Conservation (phyloP, 1,284 basidiomycete genomes). For the Leccinum insolens region DNA sequence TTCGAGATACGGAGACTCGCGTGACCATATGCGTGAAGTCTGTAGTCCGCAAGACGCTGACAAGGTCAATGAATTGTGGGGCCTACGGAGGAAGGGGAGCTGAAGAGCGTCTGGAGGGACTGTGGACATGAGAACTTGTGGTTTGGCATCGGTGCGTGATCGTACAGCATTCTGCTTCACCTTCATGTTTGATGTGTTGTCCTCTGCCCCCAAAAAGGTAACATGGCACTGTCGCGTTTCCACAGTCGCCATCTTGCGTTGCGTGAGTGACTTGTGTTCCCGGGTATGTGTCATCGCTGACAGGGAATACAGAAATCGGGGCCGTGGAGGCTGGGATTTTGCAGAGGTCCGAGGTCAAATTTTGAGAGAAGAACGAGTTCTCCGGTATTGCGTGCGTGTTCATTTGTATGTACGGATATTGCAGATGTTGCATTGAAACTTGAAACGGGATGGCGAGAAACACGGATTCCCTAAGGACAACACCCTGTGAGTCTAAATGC, state of each 20-base stretch:
- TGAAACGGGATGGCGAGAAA: not conserved
- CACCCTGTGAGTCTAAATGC: not conserved
- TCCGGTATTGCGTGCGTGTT: not conserved
- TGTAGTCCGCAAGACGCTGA: slow-evolving; percentile 41
- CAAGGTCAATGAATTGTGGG: slow-evolving; percentile 45
- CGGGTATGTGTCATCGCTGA: slow-evolving; percentile 1
- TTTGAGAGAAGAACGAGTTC: slow-evolving; percentile 15
- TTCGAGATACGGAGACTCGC: slow-evolving; percentile 33
- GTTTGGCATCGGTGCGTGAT: slow-evolving; percentile 36
- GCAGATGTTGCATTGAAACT: not conserved
- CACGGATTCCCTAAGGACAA: not conserved
- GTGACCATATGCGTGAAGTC: slow-evolving; percentile 38
- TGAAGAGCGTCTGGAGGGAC: slow-evolving; percentile 40
- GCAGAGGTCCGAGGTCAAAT: slow-evolving; percentile 22
- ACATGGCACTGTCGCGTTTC: slow-evolving; percentile 37
- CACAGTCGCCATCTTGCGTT: slow-evolving; percentile 40
- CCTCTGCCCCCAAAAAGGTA: slow-evolving; percentile 28
- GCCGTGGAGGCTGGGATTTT: slow-evolving; percentile 35
- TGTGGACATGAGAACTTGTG: slow-evolving; percentile 36
- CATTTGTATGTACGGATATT: not conserved
- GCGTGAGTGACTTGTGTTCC: slow-evolving; percentile 28
- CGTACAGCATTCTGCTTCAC: not conserved
- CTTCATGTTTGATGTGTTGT: not conserved
- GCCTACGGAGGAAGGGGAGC: slow-evolving; percentile 49
- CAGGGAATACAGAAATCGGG: slow-evolving; percentile 28